Conservation (phyloP, 2,329 filamentous ascomycete genomes). For the Botrytis deweyae region DNA sequence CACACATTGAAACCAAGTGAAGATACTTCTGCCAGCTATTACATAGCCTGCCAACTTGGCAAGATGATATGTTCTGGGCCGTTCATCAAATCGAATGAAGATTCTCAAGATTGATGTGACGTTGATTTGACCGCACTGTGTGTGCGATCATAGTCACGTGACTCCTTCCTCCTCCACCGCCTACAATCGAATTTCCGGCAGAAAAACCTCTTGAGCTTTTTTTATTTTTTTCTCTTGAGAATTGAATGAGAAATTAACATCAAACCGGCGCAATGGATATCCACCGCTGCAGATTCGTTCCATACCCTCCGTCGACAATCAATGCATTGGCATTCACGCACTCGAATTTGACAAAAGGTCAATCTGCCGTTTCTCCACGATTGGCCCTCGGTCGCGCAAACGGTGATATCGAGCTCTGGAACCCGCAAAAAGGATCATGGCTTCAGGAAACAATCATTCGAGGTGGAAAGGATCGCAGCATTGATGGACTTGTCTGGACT, state of each 20-base stretch:
- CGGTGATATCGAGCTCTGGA: constrained; percentile 98
- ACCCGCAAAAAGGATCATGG: constrained; percentile 74
- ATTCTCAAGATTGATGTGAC: background rate
- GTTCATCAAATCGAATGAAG: background rate
- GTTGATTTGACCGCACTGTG: no score
- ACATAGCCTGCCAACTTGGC: background rate
- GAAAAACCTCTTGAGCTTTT: constrained; percentile 20
- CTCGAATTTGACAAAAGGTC: constrained; percentile 52
- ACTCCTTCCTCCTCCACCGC: background rate
- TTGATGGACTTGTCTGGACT: constrained; percentile 90
- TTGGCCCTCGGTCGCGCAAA: constrained; percentile 90
- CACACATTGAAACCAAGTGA: background rate
- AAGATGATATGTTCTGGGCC: background rate
- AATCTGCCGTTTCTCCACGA: constrained; percentile 61
- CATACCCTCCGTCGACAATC: constrained; percentile 86
- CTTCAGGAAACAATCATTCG: constrained; percentile 83
- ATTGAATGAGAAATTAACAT: background rate
- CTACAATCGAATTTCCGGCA: constrained; percentile 10
- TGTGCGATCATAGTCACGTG: background rate
- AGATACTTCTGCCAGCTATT: background rate
- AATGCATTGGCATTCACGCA: constrained; percentile 95
- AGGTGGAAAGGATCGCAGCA: constrained; percentile 79
- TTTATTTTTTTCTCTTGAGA: constrained; percentile 13
- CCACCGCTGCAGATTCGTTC: constrained; percentile 94
- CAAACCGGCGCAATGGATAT: constrained; percentile 70